phyloP scores from a whole-genome alignment of 2,329 filamentous ascomycete genomes.

The Xylariaceae sp. region DNA sequence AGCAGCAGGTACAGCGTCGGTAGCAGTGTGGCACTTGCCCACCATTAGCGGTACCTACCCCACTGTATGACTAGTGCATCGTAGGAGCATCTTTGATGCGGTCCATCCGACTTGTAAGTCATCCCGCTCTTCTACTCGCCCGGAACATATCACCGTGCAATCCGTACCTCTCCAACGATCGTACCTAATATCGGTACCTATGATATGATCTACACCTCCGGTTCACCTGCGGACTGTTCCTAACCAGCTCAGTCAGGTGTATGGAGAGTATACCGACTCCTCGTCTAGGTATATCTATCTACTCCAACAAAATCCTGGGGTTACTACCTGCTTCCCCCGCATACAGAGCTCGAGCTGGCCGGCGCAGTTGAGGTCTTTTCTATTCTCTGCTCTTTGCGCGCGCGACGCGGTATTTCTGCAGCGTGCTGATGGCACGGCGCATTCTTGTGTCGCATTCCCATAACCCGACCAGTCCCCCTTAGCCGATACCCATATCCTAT shows the following conservation, averaged over 20 bases:
- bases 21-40: no score
- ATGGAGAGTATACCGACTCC: not conserved
- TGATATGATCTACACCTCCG: not conserved
- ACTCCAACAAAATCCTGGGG: constrained; percentile 8
- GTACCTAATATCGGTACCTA: not conserved
- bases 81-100: no score
- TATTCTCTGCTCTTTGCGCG: not conserved
- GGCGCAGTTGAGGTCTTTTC: constrained; percentile 15
- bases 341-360: constrained; percentile 10
- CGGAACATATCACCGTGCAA: not conserved
- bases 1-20: no score
- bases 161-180: not conserved
- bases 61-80: not conserved
- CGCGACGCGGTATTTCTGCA: constrained; percentile 11
- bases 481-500: constrained; percentile 8
- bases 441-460: constrained; percentile 11
- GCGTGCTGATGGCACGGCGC: constrained; percentile 3
- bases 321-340: constrained; percentile 22
- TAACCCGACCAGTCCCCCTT: constrained; percentile 9
- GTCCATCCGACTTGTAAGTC: no score
- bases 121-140: no score
- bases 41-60: not conserved
- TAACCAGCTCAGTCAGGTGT: not conserved
- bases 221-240: not conserved
- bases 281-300: not conserved